Evolutionary conservation across 2,329 filamentous ascomycete species (phyloP).

Genomic region (Pseudocercospora vitis): DNA sequence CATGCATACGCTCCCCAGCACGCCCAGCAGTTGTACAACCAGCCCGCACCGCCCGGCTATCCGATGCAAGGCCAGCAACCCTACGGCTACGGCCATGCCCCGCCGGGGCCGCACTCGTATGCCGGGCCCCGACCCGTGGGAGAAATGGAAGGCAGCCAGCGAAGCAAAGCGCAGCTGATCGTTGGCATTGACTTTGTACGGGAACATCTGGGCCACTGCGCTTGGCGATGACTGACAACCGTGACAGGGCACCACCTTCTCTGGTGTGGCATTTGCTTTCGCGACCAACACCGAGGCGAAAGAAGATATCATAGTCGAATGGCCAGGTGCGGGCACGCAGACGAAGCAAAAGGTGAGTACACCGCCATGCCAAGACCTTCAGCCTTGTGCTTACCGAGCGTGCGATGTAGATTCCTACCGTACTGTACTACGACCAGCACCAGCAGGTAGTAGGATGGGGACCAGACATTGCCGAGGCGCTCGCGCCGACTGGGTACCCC

Average conservation of each 20-base stretch:
- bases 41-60: constrained; percentile 40
- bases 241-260: constrained; percentile 87
- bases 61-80: constrained; percentile 38
- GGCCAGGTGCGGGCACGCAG: constrained; percentile 95
- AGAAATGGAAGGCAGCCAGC: constrained; percentile 83
- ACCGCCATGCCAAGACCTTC: constrained; percentile 11
- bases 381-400: constrained; percentile 22
- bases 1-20: constrained; percentile 51
- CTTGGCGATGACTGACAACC: constrained; percentile 18
- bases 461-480: constrained; percentile 93
- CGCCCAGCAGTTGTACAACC: constrained; percentile 44
- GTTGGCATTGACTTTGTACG: constrained; percentile 98
- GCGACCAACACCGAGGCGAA: constrained; percentile 96
- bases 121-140: constrained; percentile 26
- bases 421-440: constrained; percentile 99
- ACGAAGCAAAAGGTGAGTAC: constrained; percentile 89
- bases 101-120: constrained; percentile 23
- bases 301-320: constrained; percentile 98
- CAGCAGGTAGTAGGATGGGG: constrained; percentile 99
- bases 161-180: constrained; percentile 94
- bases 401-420: constrained; percentile 77
- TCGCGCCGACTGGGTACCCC: constrained; percentile 94
- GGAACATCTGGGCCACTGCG: constrained; percentile 6
- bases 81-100: constrained; percentile 28
- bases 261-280: constrained; percentile 88